phyloP scores from a whole-genome alignment of 371 early-diverging fungal genomes.

The Lichtheimia ornata region DNA sequence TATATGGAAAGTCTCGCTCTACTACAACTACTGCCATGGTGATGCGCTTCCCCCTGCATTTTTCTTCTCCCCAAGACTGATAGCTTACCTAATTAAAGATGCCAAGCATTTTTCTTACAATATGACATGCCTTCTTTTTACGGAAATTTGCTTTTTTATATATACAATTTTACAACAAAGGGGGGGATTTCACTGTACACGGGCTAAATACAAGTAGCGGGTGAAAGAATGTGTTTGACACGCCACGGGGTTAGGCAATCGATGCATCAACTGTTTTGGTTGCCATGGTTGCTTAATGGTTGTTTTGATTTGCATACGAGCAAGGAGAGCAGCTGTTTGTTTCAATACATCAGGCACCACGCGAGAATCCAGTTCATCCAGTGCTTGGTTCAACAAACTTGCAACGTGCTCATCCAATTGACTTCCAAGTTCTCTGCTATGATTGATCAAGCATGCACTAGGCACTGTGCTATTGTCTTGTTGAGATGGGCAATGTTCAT shows the following conservation, averaged over 20 bases:
- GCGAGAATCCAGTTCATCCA: background rate
- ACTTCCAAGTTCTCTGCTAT: background rate
- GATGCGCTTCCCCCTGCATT: no score
- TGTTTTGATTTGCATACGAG: background rate
- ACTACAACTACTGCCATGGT: no score
- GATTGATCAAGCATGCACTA: background rate
- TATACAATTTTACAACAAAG: background rate
- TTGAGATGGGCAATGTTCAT: background rate
- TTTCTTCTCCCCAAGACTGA: no score
- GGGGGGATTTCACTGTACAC: background rate
- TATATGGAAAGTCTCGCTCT: no score
- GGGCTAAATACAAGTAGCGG: background rate
- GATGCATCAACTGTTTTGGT: background rate
- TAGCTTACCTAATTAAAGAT: no score
- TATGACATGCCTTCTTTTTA: no score
- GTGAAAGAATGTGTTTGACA: background rate
- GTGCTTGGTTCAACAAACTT: background rate
- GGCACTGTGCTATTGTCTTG: background rate
- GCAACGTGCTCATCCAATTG: background rate
- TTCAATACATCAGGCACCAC: background rate
- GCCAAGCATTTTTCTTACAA: no score
- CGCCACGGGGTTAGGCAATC: background rate
- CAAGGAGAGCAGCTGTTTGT: background rate
- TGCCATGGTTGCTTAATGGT: background rate
- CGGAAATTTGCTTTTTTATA: background rate